Base-by-base conservation (phyloP, 495 filamentous ascomycete species). In the Talaromyces ruber region DNA sequence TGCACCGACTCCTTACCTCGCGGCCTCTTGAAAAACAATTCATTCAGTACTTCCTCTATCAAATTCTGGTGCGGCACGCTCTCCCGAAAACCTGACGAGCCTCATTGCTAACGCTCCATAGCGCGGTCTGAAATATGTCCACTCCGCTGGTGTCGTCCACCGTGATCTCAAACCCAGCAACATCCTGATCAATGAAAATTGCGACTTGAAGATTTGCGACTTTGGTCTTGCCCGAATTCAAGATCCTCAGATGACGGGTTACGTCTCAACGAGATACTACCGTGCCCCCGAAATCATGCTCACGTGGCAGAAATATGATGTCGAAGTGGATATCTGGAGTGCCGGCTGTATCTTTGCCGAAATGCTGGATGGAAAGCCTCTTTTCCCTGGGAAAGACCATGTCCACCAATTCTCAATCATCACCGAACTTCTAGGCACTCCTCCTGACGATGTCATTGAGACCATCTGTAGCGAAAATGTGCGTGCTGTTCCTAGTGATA, bases 401-500 rank as follows among this genome's bases (percentile, higher is more conserved):
- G 94, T 98, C 73, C 95, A 98, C 74, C 94, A 98, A 72, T 98
- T 98, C 76, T 97, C 93, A 32, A 98, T 98, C 78, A 98, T 98
- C 73, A 98, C 94, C 6, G 94, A 98, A 74, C 84, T 98, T 59
- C 83, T 98, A 37, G 94, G 94, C 57, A 98, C 95, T n/a, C 94
- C 94, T 12, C 94, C 94, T 30, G 92, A 97, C 71, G 94, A 98
- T 83, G 94, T 98, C 69, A 97, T 98, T 69, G 86, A 95, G 75
- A 97, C 92, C 12, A 98, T 98, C 70, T 95, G 94, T 71, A 97
- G 93, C 66, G 94, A 98, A 74, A 98, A 98, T 73, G 93, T 95
- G 72, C 74, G 89, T 50, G 18, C 30, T 2, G 22, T 25, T 51
- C 32, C 32, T 47, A 26, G 24, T 12, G 25, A 22, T 25, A 39